phyloP scores from a whole-genome alignment of 345 rosid species.

The Durio zibethinus region DNA sequence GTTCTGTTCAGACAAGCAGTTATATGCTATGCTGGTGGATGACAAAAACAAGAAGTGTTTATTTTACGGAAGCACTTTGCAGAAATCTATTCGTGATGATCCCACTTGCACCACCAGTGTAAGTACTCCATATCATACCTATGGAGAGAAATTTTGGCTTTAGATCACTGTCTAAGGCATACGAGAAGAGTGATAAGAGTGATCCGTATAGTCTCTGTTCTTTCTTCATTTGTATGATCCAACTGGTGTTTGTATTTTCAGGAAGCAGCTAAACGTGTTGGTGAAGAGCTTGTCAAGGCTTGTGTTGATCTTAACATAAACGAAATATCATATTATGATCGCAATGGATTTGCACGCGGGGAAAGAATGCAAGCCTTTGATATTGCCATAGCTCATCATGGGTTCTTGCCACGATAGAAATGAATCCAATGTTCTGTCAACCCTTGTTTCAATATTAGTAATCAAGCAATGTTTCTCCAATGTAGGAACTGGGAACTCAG shows the following conservation, averaged over 20 bases:
- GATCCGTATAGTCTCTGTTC: not conserved
- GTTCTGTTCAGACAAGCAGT: conserved; percentile 83
- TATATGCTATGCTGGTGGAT: conserved; percentile 87
- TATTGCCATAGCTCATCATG: conserved; percentile 58
- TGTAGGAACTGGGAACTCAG: not conserved
- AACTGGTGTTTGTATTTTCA: conserved; percentile 23
- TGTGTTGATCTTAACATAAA: conserved; percentile 55
- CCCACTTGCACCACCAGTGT: conserved; percentile 56
- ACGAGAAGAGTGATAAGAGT: not conserved
- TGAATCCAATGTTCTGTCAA: not conserved
- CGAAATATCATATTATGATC: conserved; percentile 76
- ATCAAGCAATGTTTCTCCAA: not conserved
- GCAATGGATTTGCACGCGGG: conserved; percentile 70
- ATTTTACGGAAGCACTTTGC: conserved; percentile 79
- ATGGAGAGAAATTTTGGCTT: not conserved
- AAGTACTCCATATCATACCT: conserved; percentile 26
- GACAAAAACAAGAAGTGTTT: conserved; percentile 76
- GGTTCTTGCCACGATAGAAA: conserved; percentile 59
- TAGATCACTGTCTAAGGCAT: not conserved
- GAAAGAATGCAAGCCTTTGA: conserved; percentile 86
- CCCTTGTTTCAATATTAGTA: not conserved
- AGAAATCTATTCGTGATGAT: conserved; percentile 62
- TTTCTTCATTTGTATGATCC: not conserved
- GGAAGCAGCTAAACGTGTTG: conserved; percentile 83
- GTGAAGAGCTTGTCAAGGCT: conserved; percentile 76